Base-by-base conservation (phyloP, 495 filamentous ascomycete genomes). In the Xylaria grammica region DNA sequence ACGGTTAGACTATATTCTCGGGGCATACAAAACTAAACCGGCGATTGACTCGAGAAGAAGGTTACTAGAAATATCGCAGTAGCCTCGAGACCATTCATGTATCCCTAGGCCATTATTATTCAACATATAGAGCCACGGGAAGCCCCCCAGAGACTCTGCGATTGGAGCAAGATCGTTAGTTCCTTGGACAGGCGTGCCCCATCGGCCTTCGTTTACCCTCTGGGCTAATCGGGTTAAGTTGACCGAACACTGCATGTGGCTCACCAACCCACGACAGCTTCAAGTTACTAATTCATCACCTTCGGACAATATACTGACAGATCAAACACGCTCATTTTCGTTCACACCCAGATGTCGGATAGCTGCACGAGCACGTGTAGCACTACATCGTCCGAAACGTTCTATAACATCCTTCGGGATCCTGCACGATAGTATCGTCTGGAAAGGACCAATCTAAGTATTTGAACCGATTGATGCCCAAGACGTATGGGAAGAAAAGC, bases 381-480 rank as follows among this genome's bases (percentile, higher is more conserved):
- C 38, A 29, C 22, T 32, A 30, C n/a, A 42, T 26, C 11, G 22
- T 11, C 9, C 19, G 27, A 55, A 63, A 29, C 40, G 9, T 22
- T 17, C 49, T 26, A 51, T 9, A 13, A 44, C 24, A 19, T 49
- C 11, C 38, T n/a, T 32, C 45, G 49, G 48, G 34, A 38, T 22
- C 42, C n/a, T 52, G 19, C 46, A 7, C 11, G 19, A 24, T 17
- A 26, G 29, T 29, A 15, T 52, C 22, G 36, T 7, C 48, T 19
- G 26, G 29, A 38, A 29, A 15, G 11, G 11, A 34, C 19, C 15
- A 54, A 24, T 46, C 50, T 22, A 19, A 62, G 20, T 26, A 3
- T 10, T 42, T 13, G 26, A 54, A 17, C 54, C 46, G 5, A 26
- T 53, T 54, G 38, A 53, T 46, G 49, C 48, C 60, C 11, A 62